Base-by-base conservation (phyloP, 306 rosid genomes). In the Vigna reflexopilosa region DNA sequence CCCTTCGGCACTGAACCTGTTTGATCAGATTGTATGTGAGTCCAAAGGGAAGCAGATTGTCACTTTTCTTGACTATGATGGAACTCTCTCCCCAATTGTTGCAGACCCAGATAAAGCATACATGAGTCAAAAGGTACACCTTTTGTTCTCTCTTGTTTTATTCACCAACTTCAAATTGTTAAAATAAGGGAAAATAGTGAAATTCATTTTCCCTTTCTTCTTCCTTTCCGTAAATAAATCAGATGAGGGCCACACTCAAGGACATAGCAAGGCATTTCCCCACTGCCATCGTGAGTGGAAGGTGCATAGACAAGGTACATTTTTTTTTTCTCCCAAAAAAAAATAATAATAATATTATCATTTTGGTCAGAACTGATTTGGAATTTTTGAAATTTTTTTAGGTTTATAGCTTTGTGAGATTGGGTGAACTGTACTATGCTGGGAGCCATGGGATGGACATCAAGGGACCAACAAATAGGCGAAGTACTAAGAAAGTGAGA, bases 381-480 rank as follows among this genome's bases (percentile, higher is more conserved):
- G 42, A 20, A 20, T 20, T 20, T 20, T 20, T 20, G 20, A 22
- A 8, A 10, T 67, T 80, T 19, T 83, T 75, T 55, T 75, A 95
- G 98, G 93, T 95, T n/a, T 87, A 75, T 67, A 80, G 71, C 36
- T 95, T 95, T 80, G 97, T 95, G 16, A 85, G 76, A 81, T 83
- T 95, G 75, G 72, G 84, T 38, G 98, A 92, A 81, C 85, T 95
- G 79, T 95, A 89, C 59, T 95, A 95, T 42, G 98, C 98, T 4
- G 98, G 98, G 8, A 95, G 98, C 73, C 98, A 95, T 81, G 98
- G 98, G 6, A 95, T 95, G 98, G 98, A 95, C 86, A 95, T 95
- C n/a, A 89, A 81, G 79, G 98, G 97, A 44, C 98, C 98, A 79
- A 80, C 92, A 52, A 88, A 87, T 77, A 70, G 73, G 73, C 77